Conservation (phyloP, 441 rosid species). For the Corymbia calophylla region DNA sequence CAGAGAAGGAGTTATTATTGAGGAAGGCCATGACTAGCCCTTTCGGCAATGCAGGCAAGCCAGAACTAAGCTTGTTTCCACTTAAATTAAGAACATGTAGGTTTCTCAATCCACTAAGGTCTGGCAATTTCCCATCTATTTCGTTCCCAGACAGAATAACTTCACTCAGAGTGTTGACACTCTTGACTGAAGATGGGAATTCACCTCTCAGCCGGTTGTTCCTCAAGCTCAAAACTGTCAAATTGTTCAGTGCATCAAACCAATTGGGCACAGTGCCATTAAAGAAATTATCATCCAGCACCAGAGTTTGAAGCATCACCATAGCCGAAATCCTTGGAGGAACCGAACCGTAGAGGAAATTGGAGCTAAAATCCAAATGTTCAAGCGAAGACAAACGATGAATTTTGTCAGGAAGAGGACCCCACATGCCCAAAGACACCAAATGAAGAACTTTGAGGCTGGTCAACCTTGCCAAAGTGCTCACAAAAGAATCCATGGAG, state of each 20-base stretch:
- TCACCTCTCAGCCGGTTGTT: constrained; percentile 38
- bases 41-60: constrained; percentile 32
- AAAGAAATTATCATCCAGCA: constrained; percentile 54
- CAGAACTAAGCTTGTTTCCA: constrained; percentile 27
- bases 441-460: constrained; percentile 53
- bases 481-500: constrained; percentile 64
- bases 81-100: constrained; percentile 37
- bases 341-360: constrained; percentile 58
- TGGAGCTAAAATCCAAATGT: constrained; percentile 60
- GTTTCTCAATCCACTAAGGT: constrained; percentile 24
- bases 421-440: constrained; percentile 72
- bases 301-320: constrained; percentile 52
- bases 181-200: constrained; percentile 31
- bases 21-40: constrained; percentile 31
- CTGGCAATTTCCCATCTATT: constrained; percentile 41
- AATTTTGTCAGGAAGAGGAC: constrained; percentile 67
- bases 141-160: constrained; percentile 29
- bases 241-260: constrained; percentile 42
- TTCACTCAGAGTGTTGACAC: constrained; percentile 16
- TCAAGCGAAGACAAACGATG: constrained; percentile 55
- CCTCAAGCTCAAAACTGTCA: constrained; percentile 45
- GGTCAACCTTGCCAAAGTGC: constrained; percentile 54
- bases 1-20: constrained; percentile 36
- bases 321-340: constrained; percentile 64
- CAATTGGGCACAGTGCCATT: constrained; percentile 55